phyloP scores from a whole-genome alignment of 257 asterid genomes.

The Fraxinus quadrangulata region DNA sequence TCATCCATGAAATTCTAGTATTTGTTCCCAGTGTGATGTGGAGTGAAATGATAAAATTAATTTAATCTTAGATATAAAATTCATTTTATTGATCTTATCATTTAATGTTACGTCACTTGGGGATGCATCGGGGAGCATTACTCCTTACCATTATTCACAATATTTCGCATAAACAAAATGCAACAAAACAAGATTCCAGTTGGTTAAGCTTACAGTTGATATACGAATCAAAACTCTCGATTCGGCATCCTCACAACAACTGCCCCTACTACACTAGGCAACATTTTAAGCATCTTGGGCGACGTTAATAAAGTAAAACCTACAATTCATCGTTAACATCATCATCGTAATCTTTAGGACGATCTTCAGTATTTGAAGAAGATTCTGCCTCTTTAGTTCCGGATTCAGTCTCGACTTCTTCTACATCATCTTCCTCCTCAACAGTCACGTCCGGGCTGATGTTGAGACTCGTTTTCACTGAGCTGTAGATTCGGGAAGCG shows the following conservation, averaged over 20 bases:
- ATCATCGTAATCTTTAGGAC: constrained; percentile 23
- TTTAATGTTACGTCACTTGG: no score
- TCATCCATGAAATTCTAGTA: no score
- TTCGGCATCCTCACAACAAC: not conserved
- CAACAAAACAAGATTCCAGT: constrained; percentile 32
- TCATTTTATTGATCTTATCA: no score
- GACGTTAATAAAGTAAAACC: not conserved
- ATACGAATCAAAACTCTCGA: no score
- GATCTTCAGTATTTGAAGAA: constrained; percentile 30
- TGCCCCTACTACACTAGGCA: constrained; percentile 17
- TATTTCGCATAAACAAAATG: not conserved
- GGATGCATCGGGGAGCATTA: no score
- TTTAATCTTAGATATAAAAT: no score
- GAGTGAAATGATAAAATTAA: no score
- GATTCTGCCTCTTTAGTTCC: constrained; percentile 41
- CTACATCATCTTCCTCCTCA: constrained; percentile 78
- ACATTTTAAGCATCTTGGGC: constrained; percentile 1
- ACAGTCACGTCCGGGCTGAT: constrained; percentile 65
- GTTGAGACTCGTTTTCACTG: constrained; percentile 65
- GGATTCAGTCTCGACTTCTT: constrained; percentile 51
- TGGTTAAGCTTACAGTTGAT: not conserved
- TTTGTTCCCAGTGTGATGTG: no score
- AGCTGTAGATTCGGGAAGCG: constrained; percentile 66
- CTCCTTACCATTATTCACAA: no score
- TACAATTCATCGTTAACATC: constrained; percentile 74